phyloP scores from a whole-genome alignment of 106 monocot species.

The Dendrobium nobile region DNA sequence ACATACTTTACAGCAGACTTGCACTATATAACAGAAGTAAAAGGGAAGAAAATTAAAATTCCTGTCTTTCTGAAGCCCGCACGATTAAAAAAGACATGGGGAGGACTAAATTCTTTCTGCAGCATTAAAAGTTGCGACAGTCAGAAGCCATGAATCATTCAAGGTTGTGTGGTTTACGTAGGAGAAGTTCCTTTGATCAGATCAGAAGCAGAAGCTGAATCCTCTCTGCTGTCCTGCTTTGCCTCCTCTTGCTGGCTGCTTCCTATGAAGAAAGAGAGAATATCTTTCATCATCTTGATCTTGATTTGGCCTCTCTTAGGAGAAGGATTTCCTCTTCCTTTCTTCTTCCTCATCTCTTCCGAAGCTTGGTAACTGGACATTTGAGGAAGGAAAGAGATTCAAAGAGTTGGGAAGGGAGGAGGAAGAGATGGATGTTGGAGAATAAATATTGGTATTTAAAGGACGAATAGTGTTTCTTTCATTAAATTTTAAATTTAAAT shows the following conservation, averaged over 20 bases:
- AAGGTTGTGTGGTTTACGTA: too few species aligned
- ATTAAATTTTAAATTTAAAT: not conserved
- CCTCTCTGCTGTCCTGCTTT: not conserved
- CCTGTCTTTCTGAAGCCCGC: too few species aligned
- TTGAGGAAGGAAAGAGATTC: not conserved
- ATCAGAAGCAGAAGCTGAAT: too few species aligned
- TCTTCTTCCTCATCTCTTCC: not conserved
- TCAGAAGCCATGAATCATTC: too few species aligned
- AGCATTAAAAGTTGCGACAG: too few species aligned
- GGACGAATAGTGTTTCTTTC: not conserved
- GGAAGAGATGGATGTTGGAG: not conserved
- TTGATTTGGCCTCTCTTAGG: not conserved
- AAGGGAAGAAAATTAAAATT: too few species aligned
- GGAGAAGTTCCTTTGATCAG: too few species aligned
- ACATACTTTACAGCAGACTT: too few species aligned
- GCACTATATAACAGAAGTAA: too few species aligned
- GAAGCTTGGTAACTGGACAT: not conserved
- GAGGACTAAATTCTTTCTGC: too few species aligned
- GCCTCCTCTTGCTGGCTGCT: not conserved
- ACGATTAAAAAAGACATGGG: too few species aligned
- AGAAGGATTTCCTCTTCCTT: constrained; percentile 3
- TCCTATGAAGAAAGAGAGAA: not conserved
- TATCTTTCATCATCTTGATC: not conserved
- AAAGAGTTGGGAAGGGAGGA: not conserved
- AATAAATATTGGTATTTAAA: not conserved